Evolutionary conservation across 2,329 filamentous ascomycete species (phyloP), one percentile per base, ranked within the genome.

Genomic region (Trichoderma aggressivum): DNA sequence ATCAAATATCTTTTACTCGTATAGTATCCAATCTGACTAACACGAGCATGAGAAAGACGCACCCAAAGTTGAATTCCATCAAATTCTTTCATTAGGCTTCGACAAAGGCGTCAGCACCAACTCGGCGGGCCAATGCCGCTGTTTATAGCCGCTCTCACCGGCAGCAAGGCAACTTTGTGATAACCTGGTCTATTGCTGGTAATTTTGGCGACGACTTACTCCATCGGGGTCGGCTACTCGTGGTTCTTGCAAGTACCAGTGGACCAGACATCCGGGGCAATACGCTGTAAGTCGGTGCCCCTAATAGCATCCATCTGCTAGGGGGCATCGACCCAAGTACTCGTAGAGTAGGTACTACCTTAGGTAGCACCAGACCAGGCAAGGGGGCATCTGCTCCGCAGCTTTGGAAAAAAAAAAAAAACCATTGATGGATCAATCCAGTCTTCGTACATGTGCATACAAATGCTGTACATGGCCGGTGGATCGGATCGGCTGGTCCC

Each of bases 401-500:
- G 12, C 21, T 11, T 14, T 53, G 47, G 21, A 18, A 53, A 0
- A 2, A n/a, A 53, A 53, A 53, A 53, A 36, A 12, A 2, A 12
- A 53, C n/a, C 21, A 53, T 53, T 53, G 47, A 53, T 53, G 47
- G 47, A 53, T 53, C 47, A 53, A 24, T 50, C 43, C 47, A 53
- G 24, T 53, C 11, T 53, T 53, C 47, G 47, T 24, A 21, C 56
- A 34, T 59, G 56, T 59, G 56, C 56, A 65, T 50, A 24, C 61
- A 12, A 53, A 55, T 65, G 62, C 62, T 65, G 62, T 58, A 68
- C 55, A n/a, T 68, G 36, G 24, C 55, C 24, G 28, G 50, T 63
- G 59, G 60, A 70, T 70, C 67, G 59, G 67, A 70, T 70, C 67
- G 67, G 56, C 39, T 61, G 30, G 34, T 21, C 39, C 56, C 66